A percentile compares a stretch with the other conserved stretches of the same genome.
Conservation (phyloP, 495 filamentous ascomycete genomes). For the Aspergillus campestris region DNA sequence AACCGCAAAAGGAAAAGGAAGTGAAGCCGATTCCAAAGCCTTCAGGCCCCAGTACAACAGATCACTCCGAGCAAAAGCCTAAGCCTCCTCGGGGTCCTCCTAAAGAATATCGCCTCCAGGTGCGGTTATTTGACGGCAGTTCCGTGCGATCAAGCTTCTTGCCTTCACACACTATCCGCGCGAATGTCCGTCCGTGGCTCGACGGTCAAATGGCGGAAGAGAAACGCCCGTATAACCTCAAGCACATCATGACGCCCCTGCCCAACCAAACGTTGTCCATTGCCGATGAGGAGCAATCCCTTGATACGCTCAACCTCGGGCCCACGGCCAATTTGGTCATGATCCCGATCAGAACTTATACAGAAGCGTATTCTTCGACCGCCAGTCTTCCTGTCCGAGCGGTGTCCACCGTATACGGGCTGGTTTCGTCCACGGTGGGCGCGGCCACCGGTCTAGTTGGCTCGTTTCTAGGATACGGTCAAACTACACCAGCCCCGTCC, state of each 20-base stretch:
- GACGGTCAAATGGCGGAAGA: constrained; percentile 44
- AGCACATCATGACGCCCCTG: constrained; percentile 70
- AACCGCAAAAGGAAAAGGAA: constrained; percentile 3
- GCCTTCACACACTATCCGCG: constrained; percentile 51
- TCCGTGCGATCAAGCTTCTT: constrained; percentile 66
- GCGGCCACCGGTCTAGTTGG: constrained; percentile 44
- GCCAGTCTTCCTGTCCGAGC: constrained; percentile 37
- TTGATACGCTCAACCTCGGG: constrained; percentile 58
- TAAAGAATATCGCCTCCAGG: constrained; percentile 55
- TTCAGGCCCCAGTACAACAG: constrained; percentile 1
- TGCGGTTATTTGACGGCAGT: constrained; percentile 77
- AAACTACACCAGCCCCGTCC: constrained; percentile 9
- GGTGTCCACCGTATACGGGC: constrained; percentile 35
- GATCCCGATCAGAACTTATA: constrained; percentile 55
- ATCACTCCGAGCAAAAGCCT: constrained; percentile 3
- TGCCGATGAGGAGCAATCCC: constrained; percentile 60
- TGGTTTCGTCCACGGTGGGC: constrained; percentile 34
- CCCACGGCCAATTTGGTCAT: constrained; percentile 80
- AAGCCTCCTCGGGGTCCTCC: constrained; percentile 17
- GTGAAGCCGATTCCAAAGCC: constrained; percentile 1
- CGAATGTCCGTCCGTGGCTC: constrained; percentile 69
- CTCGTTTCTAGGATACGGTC: constrained; percentile 46
- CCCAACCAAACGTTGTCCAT: constrained; percentile 66
- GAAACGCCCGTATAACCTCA: constrained; percentile 67
- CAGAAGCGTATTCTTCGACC: constrained; percentile 47